Evolutionary conservation across 2,329 filamentous ascomycete genomes (phyloP).

Genomic region (Apiospora phragmitis): DNA sequence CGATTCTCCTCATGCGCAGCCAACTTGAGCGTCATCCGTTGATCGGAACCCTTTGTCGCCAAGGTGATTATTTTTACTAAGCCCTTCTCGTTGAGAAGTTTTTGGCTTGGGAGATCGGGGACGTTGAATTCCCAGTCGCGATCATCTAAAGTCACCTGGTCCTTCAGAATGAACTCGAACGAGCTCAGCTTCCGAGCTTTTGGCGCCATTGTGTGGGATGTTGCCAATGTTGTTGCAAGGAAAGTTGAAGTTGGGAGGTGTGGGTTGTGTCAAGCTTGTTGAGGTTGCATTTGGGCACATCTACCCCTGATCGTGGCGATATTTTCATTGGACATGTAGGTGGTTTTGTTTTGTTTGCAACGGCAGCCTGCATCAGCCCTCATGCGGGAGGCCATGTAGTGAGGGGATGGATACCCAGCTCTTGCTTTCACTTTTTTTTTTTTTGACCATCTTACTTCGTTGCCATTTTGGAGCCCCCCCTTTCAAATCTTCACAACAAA

Average conservation of each 20-base stretch:
- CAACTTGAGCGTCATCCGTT: conserved; percentile 29
- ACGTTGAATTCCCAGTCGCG: conserved; percentile 28
- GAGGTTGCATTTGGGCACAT: not conserved
- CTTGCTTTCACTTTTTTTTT: not conserved
- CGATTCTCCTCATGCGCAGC: conserved; percentile 31
- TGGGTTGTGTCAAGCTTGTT: not conserved
- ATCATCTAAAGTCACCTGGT: conserved; percentile 24
- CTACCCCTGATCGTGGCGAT: not conserved
- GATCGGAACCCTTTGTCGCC: conserved; percentile 21
- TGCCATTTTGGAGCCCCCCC: not conserved
- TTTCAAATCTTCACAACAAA: not conserved
- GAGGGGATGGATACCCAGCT: not conserved
- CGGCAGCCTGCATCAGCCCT: not conserved
- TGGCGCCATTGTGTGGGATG: not conserved
- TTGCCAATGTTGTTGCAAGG: not conserved
- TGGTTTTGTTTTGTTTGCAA: not conserved
- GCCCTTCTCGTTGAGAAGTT: conserved; percentile 16
- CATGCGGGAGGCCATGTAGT: not conserved
- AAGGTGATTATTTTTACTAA: conserved; percentile 33
- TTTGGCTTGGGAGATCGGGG: conserved; percentile 24
- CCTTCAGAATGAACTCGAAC: conserved; percentile 23
- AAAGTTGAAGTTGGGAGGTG: not conserved
- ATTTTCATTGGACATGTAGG: not conserved
- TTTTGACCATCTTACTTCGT: not conserved
- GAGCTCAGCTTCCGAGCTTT: not conserved